These are phyloP conservation scores for Camelina laxa DNA, from an alignment of 345 rosid genomes.

Conservation along the genomic window DNA sequence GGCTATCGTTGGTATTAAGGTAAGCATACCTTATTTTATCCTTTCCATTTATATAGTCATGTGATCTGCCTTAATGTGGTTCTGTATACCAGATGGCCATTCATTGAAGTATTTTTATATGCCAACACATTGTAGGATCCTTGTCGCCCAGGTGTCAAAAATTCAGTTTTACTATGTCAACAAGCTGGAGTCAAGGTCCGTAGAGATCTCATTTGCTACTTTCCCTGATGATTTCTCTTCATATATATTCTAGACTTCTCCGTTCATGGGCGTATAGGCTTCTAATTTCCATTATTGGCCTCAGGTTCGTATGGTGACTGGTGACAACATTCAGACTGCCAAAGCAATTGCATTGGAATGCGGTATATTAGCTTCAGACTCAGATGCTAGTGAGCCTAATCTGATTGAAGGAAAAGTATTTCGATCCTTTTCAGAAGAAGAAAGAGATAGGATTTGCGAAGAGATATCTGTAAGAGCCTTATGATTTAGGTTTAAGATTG, in stretches of 20 bases:
- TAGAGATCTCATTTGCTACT: conserved; percentile 25
- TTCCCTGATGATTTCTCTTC: neutral
- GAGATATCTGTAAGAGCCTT: conserved; percentile 68
- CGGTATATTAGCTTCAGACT: conserved; percentile 71
- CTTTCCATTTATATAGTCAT: neutral
- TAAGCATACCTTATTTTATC: conserved; percentile 35
- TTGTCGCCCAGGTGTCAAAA: conserved; percentile 83
- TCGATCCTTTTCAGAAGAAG: conserved; percentile 65
- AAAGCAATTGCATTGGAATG: conserved; percentile 96
- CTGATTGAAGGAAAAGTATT: conserved; percentile 88
- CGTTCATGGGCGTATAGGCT: conserved; percentile 15
- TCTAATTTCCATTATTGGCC: conserved; percentile 19
- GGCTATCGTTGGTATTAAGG: conserved; percentile 93
- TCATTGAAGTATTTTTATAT: conserved; percentile 15
- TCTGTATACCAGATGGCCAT: conserved; percentile 3
- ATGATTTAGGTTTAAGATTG: conserved; percentile 16
- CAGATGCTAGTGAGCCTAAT: conserved; percentile 64
- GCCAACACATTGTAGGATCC: conserved; percentile 74
- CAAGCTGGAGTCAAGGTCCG: conserved; percentile 91
- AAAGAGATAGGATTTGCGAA: conserved; percentile 80
- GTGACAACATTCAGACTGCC: conserved; percentile 95
- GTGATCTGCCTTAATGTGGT: conserved; percentile 1
- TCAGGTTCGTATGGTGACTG: conserved; percentile 98
- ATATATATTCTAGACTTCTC: conserved; percentile 10
- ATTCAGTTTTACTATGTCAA: conserved; percentile 77